These are phyloP conservation scores for Planoprotostelium fungivorum DNA, from an alignment of 78 protist genomes.

Conservation along the genomic window DNA sequence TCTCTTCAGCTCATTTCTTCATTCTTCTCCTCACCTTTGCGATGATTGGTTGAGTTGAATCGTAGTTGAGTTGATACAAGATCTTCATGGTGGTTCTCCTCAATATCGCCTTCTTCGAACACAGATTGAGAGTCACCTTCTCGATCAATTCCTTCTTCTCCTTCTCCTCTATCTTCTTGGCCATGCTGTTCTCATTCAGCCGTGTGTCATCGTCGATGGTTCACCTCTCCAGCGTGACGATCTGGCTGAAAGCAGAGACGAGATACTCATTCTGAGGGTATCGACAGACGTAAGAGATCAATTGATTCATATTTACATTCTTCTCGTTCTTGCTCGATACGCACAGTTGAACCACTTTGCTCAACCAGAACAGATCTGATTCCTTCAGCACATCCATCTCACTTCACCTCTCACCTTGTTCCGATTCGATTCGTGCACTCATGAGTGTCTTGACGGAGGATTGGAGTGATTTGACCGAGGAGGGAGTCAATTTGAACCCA, in stretches of 20 bases:
- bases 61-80: not conserved
- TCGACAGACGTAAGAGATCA: not conserved
- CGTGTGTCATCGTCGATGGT: too few species aligned
- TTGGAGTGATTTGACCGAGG: not conserved
- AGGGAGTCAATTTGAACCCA: not conserved
- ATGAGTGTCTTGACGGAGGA: not conserved
- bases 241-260: too few species aligned
- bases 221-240: too few species aligned
- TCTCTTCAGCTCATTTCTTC: not conserved
- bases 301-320: too few species aligned
- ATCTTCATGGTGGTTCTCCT: not conserved
- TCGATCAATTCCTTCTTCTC: not conserved
- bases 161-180: not conserved
- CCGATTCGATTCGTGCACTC: not conserved
- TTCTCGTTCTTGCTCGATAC: not conserved
- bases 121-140: not conserved
- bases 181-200: not conserved
- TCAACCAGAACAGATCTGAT: not conserved
- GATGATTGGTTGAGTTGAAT: not conserved
- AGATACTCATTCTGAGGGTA: not conserved
- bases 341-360: not conserved
- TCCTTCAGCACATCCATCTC: not conserved
- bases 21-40: not conserved
- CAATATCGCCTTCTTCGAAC: not conserved
- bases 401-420: not conserved